Evolutionary conservation across 371 early-diverging fungal genomes (phyloP), one percentile per base, ranked within the genome.

Genomic region (Mortierella sp.): DNA sequence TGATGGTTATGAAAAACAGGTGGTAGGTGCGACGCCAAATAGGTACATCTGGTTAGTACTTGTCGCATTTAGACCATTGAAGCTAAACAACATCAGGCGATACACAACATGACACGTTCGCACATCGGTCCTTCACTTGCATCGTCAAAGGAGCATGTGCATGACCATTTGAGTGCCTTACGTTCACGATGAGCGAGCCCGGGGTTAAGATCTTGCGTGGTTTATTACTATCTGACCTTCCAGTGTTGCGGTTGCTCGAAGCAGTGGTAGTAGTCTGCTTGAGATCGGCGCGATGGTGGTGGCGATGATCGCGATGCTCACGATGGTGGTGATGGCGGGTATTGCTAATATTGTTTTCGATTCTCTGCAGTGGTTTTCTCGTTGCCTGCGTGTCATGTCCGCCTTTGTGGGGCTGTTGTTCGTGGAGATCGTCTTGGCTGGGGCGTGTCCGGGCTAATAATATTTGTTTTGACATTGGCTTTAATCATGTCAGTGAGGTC

Each of bases 181-280:
- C 76, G 46, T 64, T 69, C 57, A 76, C 64, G 57, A 64, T 46
- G 14, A 76, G 42, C 9, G 70, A 69, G 52, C 60, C 55, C 32
- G 59, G 70, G 12, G 64, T 56, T 46, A 69, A 42, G 60, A 76
- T 61, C 70, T 69, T 64, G 60, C 69, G 75, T 19, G 64, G 56
- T 64, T 75, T 75, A 66, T 72, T 72, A 49, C 62, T 62, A 66
- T 58, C 52, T 54, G 56, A 49, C 41, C 34, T 55, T 42, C 42
- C 19, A 6, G 37, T 2, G 34, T 49, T 54, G n/a, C 24, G 47
- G n/a, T n/a, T n/a, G n/a, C n/a, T n/a, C n/a, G n/a, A n/a, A n/a
- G 12, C 31, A 14, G 30, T n/a, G 15, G 15, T 24, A 17, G 37
- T 2, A 17, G 8, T 5, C 2, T 41, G 32, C 19, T 47, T 54